A percentile compares a stretch with the other conserved stretches of the same genome.
Evolutionary conservation across 202 grass and related monocot species (phyloP).

Genomic region (Panicum virgatum): DNA sequence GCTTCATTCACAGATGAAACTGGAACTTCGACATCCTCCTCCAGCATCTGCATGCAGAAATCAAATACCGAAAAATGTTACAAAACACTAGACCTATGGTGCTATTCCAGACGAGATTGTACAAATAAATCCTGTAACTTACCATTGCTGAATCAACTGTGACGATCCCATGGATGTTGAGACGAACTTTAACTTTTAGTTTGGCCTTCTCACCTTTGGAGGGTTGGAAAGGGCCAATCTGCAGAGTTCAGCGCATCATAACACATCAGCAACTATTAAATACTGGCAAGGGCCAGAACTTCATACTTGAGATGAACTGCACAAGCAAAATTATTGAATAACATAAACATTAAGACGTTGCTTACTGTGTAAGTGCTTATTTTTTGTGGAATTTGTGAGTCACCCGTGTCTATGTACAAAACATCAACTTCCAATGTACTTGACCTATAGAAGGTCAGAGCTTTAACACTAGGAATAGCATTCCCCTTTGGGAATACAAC

Average conservation of each 20-base stretch:
- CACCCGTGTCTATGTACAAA: slow-evolving; percentile 53
- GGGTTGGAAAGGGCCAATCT: slow-evolving; percentile 90
- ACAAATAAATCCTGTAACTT: slow-evolving; percentile 18
- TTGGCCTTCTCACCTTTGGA: slow-evolving; percentile 72
- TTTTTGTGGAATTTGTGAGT: slow-evolving; percentile 51
- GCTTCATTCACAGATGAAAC: slow-evolving; percentile 51
- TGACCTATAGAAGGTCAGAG: slow-evolving; percentile 68
- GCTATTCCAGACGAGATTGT: too few species aligned
- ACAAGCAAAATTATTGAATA: background rate
- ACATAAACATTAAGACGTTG: background rate
- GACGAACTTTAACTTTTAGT: slow-evolving; percentile 84
- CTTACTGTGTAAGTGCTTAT: slow-evolving; percentile 92
- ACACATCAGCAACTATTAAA: background rate
- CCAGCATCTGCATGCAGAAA: slow-evolving; percentile 68
- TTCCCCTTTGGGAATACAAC: slow-evolving; percentile 92
- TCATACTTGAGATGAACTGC: background rate
- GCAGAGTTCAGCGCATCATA: slow-evolving; percentile 3
- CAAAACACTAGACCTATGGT: background rate
- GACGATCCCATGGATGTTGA: slow-evolving; percentile 90
- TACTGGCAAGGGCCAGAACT: background rate
- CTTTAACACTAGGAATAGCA: slow-evolving; percentile 71
- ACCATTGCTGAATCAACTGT: slow-evolving; percentile 80
- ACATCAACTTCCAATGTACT: slow-evolving; percentile 83
- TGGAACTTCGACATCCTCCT: slow-evolving; percentile 84
- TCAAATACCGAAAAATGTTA: background rate